Base-by-base conservation (phyloP, 352 stramenopile genomes). In the Halophytophthora polymorphica region DNA sequence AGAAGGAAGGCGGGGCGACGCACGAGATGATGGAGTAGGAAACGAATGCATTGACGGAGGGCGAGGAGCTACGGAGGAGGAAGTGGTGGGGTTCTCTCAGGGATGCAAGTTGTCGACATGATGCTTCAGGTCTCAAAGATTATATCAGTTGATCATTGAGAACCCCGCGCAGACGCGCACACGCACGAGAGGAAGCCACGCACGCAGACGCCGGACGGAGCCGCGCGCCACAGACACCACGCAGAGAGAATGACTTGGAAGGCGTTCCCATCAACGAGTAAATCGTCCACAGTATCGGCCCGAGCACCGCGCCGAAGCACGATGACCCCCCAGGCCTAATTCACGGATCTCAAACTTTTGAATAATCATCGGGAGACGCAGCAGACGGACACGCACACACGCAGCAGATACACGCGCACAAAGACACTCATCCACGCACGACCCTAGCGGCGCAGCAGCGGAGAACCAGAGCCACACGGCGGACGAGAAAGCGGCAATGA, bases 331-430 rank as follows among this genome's bases (percentile, higher is more conserved):
- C 45, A 66, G 53, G 38, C 45, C 48, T 71, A 52, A 85, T 85
- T 85, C 41, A 80, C 77, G 75, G 77, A 83, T 89, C 77, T 89
- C 77, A 89, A 89, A 89, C 77, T 88, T 89, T 86, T 69, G 68
- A 66, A 45, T 86, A 86, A 89, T 89, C 77, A 89, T 75, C 53
- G 72, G 74, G 77, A 73, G 62, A 14, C 3, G 11, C 6, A 49
- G 28, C 41, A 47, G n/a, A 37, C 12, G n/a, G 4, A 66, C 7
- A 48, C 2, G 33, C 23, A 64, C 38, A 53, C 22, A 53, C 43
- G 12, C 50, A 6, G 22, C 13, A 36, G 2, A 28, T 3, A 48
- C 25, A 29, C 17, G 23, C 15, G 45, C 13, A 4, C 19, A 15
- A 42, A 2, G 12, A 34, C 18, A 39, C 34, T 53, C 19, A 35